Base-by-base conservation (phyloP, 2,329 filamentous ascomycete species). In the Colletotrichum tropicale region DNA sequence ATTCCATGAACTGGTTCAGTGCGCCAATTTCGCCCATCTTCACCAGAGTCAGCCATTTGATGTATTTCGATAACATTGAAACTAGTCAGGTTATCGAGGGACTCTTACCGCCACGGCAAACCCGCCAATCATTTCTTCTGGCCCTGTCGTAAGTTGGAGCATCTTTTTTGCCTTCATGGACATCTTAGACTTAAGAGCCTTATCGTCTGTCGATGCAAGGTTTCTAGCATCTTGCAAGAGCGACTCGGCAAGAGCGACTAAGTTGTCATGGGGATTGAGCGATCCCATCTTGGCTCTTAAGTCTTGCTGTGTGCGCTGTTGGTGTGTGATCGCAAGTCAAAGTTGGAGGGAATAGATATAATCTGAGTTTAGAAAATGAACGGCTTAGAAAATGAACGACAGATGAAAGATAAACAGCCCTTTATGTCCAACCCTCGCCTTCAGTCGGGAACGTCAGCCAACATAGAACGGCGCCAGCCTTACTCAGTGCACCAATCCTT, bases 11-110 rank as follows among this genome's bases (percentile, higher is more conserved):
- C 34, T 64, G 56, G 15, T 64, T 48, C 18, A 48, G 21, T 4
- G 79, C 80, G 3, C 71, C 77, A 15, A 81, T 74, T 8, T 78
- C 52, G 7, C 71, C 76, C 60, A 78, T 70, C 66, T 68, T 15
- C 48, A 30, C 28, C n/a, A 28, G 8, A 4, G 24, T 43, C 34
- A 38, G 55, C 16, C 21, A n/a, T 48, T 4, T 3, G 9, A 26
- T 26, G 8, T 28, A 12, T 21, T 4, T 5, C 13, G n/a, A 12
- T 13, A n/a, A 5, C 13, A 15, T 16, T 6, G 34, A 18, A 24
- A 43, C 16, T n/a, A 13, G 15, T 43, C 55, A 12, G 4, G 55
- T 10, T 28, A 12, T 58, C 18, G 26, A 10, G 12, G 2, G 10
- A 28, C 28, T 58, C 66, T 38, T 60, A 69, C 66, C 16, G 52